Evolutionary conservation across 2,329 filamentous ascomycete genomes (phyloP).

Genomic region (Purpureocillium takamizusanense): DNA sequence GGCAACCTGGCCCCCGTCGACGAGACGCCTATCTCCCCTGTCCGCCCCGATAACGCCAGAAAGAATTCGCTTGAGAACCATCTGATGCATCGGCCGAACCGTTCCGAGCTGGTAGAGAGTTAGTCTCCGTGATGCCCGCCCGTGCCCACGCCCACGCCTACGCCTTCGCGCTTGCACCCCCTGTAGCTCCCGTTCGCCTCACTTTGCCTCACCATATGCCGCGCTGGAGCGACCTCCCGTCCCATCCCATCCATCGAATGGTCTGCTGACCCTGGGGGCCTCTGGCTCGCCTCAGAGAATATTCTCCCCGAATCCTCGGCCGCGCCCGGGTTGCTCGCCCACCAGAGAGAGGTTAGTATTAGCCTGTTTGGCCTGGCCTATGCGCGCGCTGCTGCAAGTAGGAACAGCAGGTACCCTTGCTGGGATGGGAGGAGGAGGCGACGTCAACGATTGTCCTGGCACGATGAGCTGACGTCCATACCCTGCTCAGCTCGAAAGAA

Average conservation of each 20-base stretch:
- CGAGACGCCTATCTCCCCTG: slow-evolving; percentile 42
- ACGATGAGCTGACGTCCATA: not conserved
- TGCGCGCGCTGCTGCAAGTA: not conserved
- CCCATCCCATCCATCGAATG: too few species aligned
- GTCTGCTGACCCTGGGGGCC: not conserved
- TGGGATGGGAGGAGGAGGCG: not conserved
- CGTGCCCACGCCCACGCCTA: not conserved
- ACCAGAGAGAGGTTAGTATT: slow-evolving; percentile 59
- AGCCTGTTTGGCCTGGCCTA: too few species aligned
- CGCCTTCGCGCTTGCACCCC: not conserved
- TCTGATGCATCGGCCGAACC: slow-evolving; percentile 63
- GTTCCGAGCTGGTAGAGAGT: slow-evolving; percentile 74
- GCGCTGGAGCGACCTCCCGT: not conserved
- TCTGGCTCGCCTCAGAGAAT: slow-evolving; percentile 50
- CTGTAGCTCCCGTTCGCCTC: not conserved
- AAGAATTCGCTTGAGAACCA: slow-evolving; percentile 67
- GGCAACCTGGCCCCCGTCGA: slow-evolving; percentile 27
- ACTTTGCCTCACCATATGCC: not conserved
- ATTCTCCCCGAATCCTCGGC: slow-evolving; percentile 74
- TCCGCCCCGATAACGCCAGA: slow-evolving; percentile 41
- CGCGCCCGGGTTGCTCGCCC: slow-evolving; percentile 69
- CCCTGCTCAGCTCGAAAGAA: slow-evolving; percentile 56
- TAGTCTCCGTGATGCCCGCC: slow-evolving; percentile 21
- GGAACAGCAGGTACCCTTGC: not conserved
- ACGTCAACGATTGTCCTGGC: not conserved